Percentiles rank a stretch among this genome's conserved stretches.
These are phyloP conservation scores for Calonectria fujianensis DNA, from an alignment of 2,329 filamentous ascomycete species.

Conservation along the genomic window DNA sequence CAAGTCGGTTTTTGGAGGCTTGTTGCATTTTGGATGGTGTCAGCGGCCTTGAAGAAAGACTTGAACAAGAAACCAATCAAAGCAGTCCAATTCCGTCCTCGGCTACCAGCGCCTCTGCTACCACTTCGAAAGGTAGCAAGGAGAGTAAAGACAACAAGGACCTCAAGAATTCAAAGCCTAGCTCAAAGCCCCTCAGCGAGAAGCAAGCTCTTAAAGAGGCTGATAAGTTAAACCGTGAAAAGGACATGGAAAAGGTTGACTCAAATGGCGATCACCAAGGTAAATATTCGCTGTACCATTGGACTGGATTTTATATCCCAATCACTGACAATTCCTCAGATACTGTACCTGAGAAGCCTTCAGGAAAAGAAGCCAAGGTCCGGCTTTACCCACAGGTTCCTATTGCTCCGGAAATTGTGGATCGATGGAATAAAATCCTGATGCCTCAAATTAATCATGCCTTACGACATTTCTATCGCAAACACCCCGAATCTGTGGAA, in stretches of 20 bases:
- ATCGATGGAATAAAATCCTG: conserved; percentile 82
- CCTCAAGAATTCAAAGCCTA: conserved; percentile 37
- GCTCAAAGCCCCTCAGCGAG: conserved; percentile 39
- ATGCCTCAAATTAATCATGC: conserved; percentile 85
- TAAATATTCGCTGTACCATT: conserved; percentile 20
- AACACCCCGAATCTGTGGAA: conserved; percentile 84
- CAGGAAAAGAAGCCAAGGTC: conserved; percentile 64
- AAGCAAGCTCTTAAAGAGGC: conserved; percentile 40
- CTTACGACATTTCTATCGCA: conserved; percentile 81
- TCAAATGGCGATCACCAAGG: conserved; percentile 47
- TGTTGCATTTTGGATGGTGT: conserved; percentile 77
- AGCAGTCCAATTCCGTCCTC: conserved; percentile 21
- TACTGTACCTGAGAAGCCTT: conserved; percentile 38
- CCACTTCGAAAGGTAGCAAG: conserved; percentile 41
- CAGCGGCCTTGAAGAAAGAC: conserved; percentile 72
- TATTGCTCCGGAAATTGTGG: conserved; percentile 76
- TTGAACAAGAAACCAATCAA: conserved; percentile 68
- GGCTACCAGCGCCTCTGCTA: neutral
- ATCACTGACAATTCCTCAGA: conserved; percentile 48
- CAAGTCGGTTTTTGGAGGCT: conserved; percentile 76
- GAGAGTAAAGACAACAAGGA: conserved; percentile 39
- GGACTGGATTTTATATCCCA: neutral
- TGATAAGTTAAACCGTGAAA: conserved; percentile 4
- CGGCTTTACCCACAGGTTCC: conserved; percentile 77
- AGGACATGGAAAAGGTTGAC: conserved; percentile 33